Evolutionary conservation across 192 early-diverging fungal genomes (phyloP), one percentile per base, ranked within the genome.

Genomic region (Coemansia sp.): DNA sequence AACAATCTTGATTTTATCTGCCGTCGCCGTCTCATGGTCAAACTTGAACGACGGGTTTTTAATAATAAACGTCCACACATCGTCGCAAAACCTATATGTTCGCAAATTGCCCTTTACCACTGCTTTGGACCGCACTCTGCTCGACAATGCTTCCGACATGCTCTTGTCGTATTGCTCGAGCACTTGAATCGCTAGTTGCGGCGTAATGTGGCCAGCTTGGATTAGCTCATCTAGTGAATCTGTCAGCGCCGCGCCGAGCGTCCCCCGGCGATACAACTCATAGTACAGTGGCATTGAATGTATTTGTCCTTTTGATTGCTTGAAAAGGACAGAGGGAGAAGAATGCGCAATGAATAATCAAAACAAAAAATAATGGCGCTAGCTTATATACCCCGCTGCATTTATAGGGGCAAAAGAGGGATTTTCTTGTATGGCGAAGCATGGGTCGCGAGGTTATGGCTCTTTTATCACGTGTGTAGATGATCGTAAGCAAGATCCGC

Each of bases 51-150:
- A 56, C 6, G 90, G 24, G 92, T 88, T 84, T 32, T 91, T 87
- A 54, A 95, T 86, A 35, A 96, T 87, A 83, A 99, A 97, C 1
- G 96, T 97, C 94, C 94, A 99, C 22, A 99, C 96, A 61, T 99
- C 97, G 67, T 99, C 97, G 69, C 95, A 92, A 57, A 93, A 94
- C 49, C 94, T 87, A 74, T 98, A 99, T 22, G 89, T 93, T 62
- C 91, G 84, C 60, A 99, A 84, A 62, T 69, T 63, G 15, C 71
- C 67, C 90, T 94, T 96, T 56, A 99, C 86, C 9, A 84, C 87
- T 11, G 92, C 89, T 56, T 90, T 89, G 63, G 85, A 85, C 58
- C 86, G 85, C 45, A 98, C 96, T 65, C 87, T 85, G 38, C 64
- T 81, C 35, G 90, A 85, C 35, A 99, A 83, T 15, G 94, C 90